phyloP scores from a whole-genome alignment of 2,329 filamentous ascomycete genomes.

The Colletotrichum karsti region DNA sequence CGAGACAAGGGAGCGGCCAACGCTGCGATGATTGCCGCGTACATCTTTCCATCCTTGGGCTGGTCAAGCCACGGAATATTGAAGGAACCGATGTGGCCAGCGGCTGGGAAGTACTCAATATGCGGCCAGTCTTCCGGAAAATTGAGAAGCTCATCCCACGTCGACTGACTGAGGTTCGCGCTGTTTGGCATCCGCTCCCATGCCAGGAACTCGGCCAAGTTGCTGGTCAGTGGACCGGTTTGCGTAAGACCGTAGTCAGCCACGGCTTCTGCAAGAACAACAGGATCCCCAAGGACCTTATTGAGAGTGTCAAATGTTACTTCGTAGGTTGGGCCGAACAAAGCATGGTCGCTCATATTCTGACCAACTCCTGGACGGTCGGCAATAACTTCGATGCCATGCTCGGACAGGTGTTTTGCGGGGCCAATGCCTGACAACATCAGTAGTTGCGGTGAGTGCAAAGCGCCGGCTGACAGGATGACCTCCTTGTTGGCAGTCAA shows the following conservation, averaged over 20 bases:
- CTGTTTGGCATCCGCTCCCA: conserved; percentile 41
- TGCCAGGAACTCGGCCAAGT: conserved; percentile 28
- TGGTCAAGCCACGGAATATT: neutral
- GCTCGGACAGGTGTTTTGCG: conserved; percentile 42
- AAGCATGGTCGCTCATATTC: conserved; percentile 76
- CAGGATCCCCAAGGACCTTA: neutral
- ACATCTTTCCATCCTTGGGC: conserved; percentile 21
- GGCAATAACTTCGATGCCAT: conserved; percentile 51
- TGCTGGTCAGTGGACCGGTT: conserved; percentile 19
- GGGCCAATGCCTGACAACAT: conserved; percentile 49
- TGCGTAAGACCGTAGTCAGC: neutral
- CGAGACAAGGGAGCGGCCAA: conserved; percentile 51
- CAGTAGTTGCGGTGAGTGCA: conserved; percentile 21
- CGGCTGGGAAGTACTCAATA: conserved; percentile 35
- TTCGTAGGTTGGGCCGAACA: conserved; percentile 15
- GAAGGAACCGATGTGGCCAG: conserved; percentile 23
- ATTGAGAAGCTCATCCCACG: neutral
- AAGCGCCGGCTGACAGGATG: conserved; percentile 9
- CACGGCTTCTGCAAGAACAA: neutral
- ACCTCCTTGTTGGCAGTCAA: conserved; percentile 21
- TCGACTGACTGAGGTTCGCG: conserved; percentile 23
- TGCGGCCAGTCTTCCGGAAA: conserved; percentile 46
- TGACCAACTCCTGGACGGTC: conserved; percentile 79
- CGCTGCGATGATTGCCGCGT: conserved; percentile 28
- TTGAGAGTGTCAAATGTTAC: conserved; percentile 30